A percentile compares a stretch with the other conserved stretches of the same genome.
These are phyloP conservation scores for Leucocoprinus birnbaumii DNA, from an alignment of 768 basidiomycete genomes.

Conservation along the genomic window DNA sequence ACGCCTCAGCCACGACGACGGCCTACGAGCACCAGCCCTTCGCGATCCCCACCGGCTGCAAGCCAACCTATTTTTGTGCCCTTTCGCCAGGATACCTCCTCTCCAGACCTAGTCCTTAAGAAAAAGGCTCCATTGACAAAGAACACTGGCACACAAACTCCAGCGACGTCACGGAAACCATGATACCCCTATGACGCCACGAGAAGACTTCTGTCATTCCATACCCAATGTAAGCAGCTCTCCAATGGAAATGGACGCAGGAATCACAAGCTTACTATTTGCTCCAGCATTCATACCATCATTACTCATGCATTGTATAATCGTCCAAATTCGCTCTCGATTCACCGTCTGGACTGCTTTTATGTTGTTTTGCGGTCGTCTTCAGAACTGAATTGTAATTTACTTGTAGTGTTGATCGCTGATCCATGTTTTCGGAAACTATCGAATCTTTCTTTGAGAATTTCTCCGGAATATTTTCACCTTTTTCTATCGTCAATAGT, in stretches of 20 bases:
- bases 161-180: conserved; percentile 5
- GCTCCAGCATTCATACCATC: neutral
- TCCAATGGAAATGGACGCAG: too few relatives aligned
- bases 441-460: neutral
- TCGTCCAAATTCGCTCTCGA: neutral
- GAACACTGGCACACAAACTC: conserved; percentile 5
- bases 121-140: conserved; percentile 24
- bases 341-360: neutral
- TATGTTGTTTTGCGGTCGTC: neutral
- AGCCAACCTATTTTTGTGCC: conserved; percentile 45
- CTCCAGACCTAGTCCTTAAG: conserved; percentile 50
- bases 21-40: conserved; percentile 15
- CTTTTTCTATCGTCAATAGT: neutral
- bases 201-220: neutral
- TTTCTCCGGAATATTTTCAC: neutral
- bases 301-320: too few relatives aligned
- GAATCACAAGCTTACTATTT: neutral
- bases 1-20: conserved; percentile 25
- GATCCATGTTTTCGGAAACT: conserved; percentile 3
- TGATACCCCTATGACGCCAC: conserved; percentile 1
- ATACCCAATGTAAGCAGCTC: neutral
- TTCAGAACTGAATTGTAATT: neutral
- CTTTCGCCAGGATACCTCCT: conserved; percentile 49
- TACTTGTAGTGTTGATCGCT: conserved; percentile 4
- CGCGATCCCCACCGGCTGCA: conserved; percentile 14